phyloP scores from a whole-genome alignment of 1,284 basidiomycete genomes.

The Coniferiporia sulphurascens region DNA sequence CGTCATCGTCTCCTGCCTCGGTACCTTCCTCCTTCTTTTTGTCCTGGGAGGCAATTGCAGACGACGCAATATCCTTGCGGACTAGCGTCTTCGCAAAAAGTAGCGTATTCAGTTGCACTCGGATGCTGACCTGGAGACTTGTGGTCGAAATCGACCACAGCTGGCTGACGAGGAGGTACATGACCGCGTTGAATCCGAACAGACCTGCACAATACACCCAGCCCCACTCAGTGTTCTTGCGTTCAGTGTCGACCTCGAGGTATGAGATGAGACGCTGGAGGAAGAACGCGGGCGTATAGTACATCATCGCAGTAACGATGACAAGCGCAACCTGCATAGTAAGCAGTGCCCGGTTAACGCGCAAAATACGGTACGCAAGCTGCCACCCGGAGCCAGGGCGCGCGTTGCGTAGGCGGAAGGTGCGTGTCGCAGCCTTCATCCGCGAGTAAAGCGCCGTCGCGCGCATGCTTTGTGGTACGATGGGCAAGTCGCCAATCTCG shows the following conservation, averaged over 20 bases:
- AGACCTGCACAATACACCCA: constrained; percentile 33
- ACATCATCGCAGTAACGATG: constrained; percentile 35
- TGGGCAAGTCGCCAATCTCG: constrained; percentile 82
- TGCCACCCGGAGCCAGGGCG: constrained; percentile 55
- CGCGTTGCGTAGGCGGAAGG: constrained; percentile 35
- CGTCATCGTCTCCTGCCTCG: constrained; percentile 48
- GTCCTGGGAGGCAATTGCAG: constrained; percentile 33
- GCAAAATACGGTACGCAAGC: constrained; percentile 32
- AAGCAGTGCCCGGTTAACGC: constrained; percentile 24
- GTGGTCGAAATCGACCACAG: constrained; percentile 74
- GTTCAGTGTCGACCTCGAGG: constrained; percentile 31
- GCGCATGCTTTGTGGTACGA: constrained; percentile 70
- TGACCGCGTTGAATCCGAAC: constrained; percentile 36
- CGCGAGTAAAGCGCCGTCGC: constrained; percentile 49
- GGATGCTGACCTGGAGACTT: constrained; percentile 65
- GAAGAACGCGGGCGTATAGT: constrained; percentile 45
- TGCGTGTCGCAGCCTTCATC: constrained; percentile 40
- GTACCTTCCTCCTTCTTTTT: constrained; percentile 29
- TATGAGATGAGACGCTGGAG: constrained; percentile 40
- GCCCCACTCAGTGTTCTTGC: constrained; percentile 23
- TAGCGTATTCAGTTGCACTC: constrained; percentile 80
- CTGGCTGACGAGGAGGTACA: constrained; percentile 38
- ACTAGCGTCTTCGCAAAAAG: constrained; percentile 88
- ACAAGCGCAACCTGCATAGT: constrained; percentile 34
- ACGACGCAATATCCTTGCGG: constrained; percentile 79